A percentile compares a stretch with the other conserved stretches of the same genome.
These are phyloP conservation scores for Ustilago loliicola DNA, from an alignment of 1,284 basidiomycete species.

Conservation along the genomic window DNA sequence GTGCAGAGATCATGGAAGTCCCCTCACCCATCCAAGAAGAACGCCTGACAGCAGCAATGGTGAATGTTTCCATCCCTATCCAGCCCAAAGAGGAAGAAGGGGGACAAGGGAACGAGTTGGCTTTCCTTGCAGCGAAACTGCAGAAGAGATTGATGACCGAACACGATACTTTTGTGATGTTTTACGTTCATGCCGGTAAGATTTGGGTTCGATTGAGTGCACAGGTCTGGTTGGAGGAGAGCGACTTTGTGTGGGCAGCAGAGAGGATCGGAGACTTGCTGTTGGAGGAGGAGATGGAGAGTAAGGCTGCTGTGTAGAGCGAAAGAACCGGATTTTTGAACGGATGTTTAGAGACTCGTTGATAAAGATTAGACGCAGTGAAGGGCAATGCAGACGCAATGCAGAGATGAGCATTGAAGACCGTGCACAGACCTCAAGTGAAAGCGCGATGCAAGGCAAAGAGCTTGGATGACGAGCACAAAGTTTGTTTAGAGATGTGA, in stretches of 20 bases:
- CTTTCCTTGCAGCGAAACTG: conserved; percentile 18
- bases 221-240: conserved; percentile 54
- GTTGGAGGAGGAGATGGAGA: conserved; percentile 24
- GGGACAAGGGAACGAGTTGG: conserved; percentile 4
- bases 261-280: conserved; percentile 23
- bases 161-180: conserved; percentile 41
- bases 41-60: conserved; percentile 48
- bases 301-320: conserved; percentile 14
- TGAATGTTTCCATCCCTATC: conserved; percentile 46
- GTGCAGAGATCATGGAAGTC: conserved; percentile 28
- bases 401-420: too few species aligned
- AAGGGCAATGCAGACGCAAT: too few species aligned
- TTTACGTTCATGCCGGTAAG: conserved; percentile 44
- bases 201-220: conserved; percentile 58
- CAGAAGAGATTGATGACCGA: conserved; percentile 24
- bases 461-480: too few species aligned
- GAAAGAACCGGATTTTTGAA: neutral
- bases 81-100: neutral
- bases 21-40: neutral
- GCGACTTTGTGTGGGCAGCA: conserved; percentile 50
- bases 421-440: too few species aligned
- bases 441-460: too few species aligned
- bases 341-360: neutral
- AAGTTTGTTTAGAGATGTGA: too few species aligned
- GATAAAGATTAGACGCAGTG: too few species aligned